A percentile compares a stretch with the other conserved stretches of the same genome.
These are phyloP conservation scores for Pyricularia sp. DNA, from an alignment of 2,329 filamentous ascomycete genomes.

Conservation along the genomic window DNA sequence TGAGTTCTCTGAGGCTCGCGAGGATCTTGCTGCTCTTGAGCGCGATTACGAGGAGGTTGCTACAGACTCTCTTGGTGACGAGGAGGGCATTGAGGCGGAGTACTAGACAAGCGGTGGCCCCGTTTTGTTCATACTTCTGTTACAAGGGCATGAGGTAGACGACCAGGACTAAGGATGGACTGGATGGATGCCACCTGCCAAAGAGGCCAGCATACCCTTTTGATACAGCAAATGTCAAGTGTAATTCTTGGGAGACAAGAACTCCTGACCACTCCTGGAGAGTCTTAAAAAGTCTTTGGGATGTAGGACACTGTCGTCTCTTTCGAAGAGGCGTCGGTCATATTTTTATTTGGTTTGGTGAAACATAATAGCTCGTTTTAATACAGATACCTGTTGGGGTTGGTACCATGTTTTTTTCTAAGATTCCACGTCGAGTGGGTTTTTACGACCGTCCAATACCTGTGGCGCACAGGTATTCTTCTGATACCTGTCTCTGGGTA, in stretches of 20 bases:
- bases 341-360: neutral
- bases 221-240: neutral
- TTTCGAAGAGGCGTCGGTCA: neutral
- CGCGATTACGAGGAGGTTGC: slow-evolving; percentile 82
- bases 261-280: neutral
- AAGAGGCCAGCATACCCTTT: neutral
- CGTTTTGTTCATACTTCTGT: neutral
- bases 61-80: slow-evolving; percentile 53
- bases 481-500: neutral
- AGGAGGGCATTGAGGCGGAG: slow-evolving; percentile 53
- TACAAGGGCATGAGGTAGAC: neutral
- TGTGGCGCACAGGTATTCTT: neutral
- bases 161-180: neutral
- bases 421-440: neutral
- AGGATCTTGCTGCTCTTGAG: slow-evolving; percentile 74
- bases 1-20: slow-evolving; percentile 76
- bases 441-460: neutral
- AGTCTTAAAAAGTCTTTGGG: neutral
- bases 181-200: neutral
- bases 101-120: slow-evolving; percentile 47
- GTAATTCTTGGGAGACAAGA: neutral
- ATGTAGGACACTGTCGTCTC: neutral
- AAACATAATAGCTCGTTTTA: neutral
- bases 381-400: neutral
- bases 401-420: neutral